Evolutionary conservation across 73 alveolate genomes (phyloP), one percentile per base, ranked within the genome.

Genomic region (Paramecium biaurelia): DNA sequence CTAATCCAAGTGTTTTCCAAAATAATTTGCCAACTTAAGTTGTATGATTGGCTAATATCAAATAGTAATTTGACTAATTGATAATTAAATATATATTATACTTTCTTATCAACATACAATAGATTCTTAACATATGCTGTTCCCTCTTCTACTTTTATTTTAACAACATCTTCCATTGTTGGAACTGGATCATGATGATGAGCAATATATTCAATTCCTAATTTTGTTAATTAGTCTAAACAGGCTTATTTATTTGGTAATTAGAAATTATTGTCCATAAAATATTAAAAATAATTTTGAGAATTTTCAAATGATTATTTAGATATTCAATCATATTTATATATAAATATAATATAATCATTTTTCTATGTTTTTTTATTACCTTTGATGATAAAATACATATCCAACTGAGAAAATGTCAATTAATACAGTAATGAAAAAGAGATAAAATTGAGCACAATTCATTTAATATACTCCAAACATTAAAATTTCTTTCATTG

Each of bases 61-160:
- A 95, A 86, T 96, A 98, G 15, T 96, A 89, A 37, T 89, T 86
- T 38, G 76, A 79, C 70, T 79, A 38, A 12, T 67, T 30, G 3
- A 74, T 32, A 11, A 43, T 37, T 74, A 74, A 26, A 32, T 3
- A 42, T 3, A 9, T 10, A 97, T 70, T 57, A 89, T 92, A 97
- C 99, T 97, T 97, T 96, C 90, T 98, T 98, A 95, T 98, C 98
- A 92, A 96, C 96, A 57, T 97, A 95, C 95, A 97, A 97, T 30
- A 97, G 93, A 76, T 97, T 98, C 96, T 98, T 98, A 7, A 93
- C 93, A 37, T 92, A 92, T 12, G 93, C 76, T 7, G 94, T 82
- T 18, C 53, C 57, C 1, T 38, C 92, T 11, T 12, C 53, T 8
- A 79, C 70, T 15, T 38, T 38, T 5, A 79, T 41, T 12, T 79